Conservation (phyloP, 2,329 filamentous ascomycete species). For the Ascochyta rabiei region DNA sequence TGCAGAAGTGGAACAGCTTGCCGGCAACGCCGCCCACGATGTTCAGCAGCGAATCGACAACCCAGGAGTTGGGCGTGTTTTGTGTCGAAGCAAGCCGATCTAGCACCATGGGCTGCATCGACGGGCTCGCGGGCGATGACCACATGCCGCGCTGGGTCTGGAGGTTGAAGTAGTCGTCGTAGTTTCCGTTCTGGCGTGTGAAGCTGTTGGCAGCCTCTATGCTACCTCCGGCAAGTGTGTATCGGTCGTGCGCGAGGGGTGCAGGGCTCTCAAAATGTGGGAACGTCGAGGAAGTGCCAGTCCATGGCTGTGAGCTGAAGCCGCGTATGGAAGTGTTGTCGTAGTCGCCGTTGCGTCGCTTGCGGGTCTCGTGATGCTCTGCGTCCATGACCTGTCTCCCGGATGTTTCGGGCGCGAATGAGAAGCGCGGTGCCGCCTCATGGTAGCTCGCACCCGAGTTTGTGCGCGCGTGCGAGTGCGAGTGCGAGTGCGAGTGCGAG, state of each 20-base stretch:
- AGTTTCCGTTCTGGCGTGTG: slow-evolving; percentile 47
- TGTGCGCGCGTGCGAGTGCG: slow-evolving; percentile 21
- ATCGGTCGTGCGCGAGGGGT: slow-evolving; percentile 58
- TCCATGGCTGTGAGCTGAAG: slow-evolving; percentile 27
- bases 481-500: slow-evolving; percentile 20
- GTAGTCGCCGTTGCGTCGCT: slow-evolving; percentile 31
- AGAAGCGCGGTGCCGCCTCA: slow-evolving; percentile 32
- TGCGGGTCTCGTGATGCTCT: slow-evolving; percentile 40
- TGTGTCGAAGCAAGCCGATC: slow-evolving; percentile 25
- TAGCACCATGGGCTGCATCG: slow-evolving; percentile 17
- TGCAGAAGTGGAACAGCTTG: slow-evolving; percentile 85
- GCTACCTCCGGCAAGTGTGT: slow-evolving; percentile 56
- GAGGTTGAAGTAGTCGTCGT: slow-evolving; percentile 50
- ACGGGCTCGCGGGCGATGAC: slow-evolving; percentile 39
- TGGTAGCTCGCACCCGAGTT: slow-evolving; percentile 25
- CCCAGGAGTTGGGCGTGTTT: slow-evolving; percentile 24
- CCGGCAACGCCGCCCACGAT: slow-evolving; percentile 72
- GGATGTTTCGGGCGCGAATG: slow-evolving; percentile 33
- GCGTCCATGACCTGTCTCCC: slow-evolving; percentile 38
- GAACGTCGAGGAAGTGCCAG: slow-evolving; percentile 27
- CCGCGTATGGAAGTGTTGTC: slow-evolving; percentile 21
- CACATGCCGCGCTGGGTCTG: slow-evolving; percentile 47
- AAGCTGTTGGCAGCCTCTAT: slow-evolving; percentile 55
- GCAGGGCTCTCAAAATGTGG: slow-evolving; percentile 46
- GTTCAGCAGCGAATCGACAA: slow-evolving; percentile 57